Conservation (phyloP, 2,329 filamentous ascomycete species). For the Leptographium radiaticola region DNA sequence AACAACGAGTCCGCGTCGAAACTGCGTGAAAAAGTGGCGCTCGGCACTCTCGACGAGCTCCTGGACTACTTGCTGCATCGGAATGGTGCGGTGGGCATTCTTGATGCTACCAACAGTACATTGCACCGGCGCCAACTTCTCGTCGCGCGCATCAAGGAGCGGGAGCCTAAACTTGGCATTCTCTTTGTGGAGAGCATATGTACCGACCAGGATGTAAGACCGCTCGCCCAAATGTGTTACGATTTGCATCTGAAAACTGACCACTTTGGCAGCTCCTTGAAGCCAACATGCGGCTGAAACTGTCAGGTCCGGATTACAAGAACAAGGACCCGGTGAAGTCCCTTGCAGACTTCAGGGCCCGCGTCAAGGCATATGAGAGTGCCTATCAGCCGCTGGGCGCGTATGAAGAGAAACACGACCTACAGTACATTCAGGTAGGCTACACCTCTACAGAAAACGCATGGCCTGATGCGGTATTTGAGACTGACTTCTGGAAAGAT, state of each 20-base stretch:
- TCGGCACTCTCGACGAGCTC: slow-evolving; percentile 85
- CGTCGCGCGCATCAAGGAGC: slow-evolving; percentile 67
- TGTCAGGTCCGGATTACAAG: slow-evolving; percentile 90
- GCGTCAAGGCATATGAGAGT: slow-evolving; percentile 86
- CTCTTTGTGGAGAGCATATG: slow-evolving; percentile 94
- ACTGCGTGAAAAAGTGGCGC: slow-evolving; percentile 79
- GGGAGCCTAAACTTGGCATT: slow-evolving; percentile 79
- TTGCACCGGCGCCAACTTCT: slow-evolving; percentile 71
- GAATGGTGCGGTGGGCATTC: slow-evolving; percentile 81
- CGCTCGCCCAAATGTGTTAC: background rate
- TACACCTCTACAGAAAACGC: background rate
- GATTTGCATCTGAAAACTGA: background rate
- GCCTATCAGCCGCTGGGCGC: slow-evolving; percentile 84
- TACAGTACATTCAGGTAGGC: slow-evolving; percentile 75
- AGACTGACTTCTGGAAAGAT: slow-evolving; percentile 37
- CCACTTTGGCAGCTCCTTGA: slow-evolving; percentile 47
- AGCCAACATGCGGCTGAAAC: slow-evolving; percentile 92
- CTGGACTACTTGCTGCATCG: slow-evolving; percentile 74
- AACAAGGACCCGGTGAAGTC: slow-evolving; percentile 82
- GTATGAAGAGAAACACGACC: slow-evolving; percentile 78
- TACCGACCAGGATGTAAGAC: slow-evolving; percentile 53
- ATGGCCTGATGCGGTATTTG: background rate
- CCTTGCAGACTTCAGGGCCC: slow-evolving; percentile 80
- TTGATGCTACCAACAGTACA: slow-evolving; percentile 96
- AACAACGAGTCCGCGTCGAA: slow-evolving; percentile 70